Evolutionary conservation across 2,329 filamentous ascomycete species (phyloP), one percentile per base, ranked within the genome.

Genomic region (Sphaerostilbella broomeana): DNA sequence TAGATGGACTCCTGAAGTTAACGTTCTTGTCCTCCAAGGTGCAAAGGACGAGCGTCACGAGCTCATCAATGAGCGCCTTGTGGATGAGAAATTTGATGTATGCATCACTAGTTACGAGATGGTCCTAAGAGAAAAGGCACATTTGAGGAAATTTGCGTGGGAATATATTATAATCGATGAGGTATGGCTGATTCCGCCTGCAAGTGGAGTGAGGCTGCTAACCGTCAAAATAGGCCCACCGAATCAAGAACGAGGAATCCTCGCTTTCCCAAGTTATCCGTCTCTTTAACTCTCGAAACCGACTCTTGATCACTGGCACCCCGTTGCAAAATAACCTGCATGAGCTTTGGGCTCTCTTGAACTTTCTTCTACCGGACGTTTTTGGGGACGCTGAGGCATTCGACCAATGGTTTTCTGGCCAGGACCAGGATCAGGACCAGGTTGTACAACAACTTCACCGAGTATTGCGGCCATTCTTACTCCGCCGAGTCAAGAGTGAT

Each of bases 111-210:
- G 89, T 61, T 98, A 98, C 66, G 92, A 98, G 62, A 97, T 98
- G 90, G 88, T 98, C 44, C 72, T 98, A 10, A 80, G 92, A 42
- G 92, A 98, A 59, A 97, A 98, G 68, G 73, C 85, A 1, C 87
- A 95, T 51, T 64, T 98, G 50, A 95, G 92, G 68, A 97, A 97
- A 62, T 94, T 98, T 60, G 89, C 92, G 0, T 98, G 92, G 92
- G 90, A 98, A 61, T 98, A 98, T 64, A 98, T 98, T 62, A 95
- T 98, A 51, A 95, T 98, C 48, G 92, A 98, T 55, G 92, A 98
- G 52, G 61, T 63, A 50, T 27, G 51, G 33, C 28, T 17, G 3
- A 12, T 18, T 10, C 18, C 10, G 12, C 18, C 11, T 13, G 3
- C 3, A n/a, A 18, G 11, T 10, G 3, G 6, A 29, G n/a, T 25